phyloP scores from a whole-genome alignment of 1,139 yeast genomes.

The Blastobotrys ciferrii region DNA sequence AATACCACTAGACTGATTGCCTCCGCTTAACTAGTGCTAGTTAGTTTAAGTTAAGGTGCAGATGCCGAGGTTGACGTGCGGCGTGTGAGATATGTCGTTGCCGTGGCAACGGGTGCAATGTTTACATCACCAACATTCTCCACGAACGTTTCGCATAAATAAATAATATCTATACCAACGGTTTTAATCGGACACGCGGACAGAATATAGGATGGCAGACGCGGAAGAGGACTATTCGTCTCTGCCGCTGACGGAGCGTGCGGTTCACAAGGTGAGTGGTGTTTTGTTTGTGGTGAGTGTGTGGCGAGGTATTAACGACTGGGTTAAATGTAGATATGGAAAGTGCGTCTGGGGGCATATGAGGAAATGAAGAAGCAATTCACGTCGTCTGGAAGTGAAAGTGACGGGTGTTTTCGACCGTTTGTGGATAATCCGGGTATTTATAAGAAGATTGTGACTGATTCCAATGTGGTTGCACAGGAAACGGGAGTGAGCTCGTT shows the following conservation, averaged over 20 bases:
- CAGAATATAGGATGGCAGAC: slow-evolving; percentile 37
- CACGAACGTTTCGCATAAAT: background rate
- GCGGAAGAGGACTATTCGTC: slow-evolving; percentile 57
- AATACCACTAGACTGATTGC: no score
- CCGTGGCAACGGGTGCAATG: background rate
- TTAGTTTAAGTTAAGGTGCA: background rate
- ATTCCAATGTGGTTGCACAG: slow-evolving; percentile 88
- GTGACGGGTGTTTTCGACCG: slow-evolving; percentile 52
- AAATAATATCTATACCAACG: background rate
- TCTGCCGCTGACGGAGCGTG: slow-evolving; percentile 64
- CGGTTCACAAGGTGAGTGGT: slow-evolving; percentile 56
- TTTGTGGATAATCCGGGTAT: slow-evolving; percentile 51
- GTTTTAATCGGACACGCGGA: background rate
- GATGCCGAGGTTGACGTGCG: background rate
- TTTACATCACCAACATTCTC: slow-evolving; percentile 2
- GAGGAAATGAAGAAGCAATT: slow-evolving; percentile 60
- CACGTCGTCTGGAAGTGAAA: slow-evolving; percentile 52
- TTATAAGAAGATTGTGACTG: slow-evolving; percentile 61
- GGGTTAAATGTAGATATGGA: slow-evolving; percentile 57
- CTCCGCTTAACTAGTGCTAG: no score
- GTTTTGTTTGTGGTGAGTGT: no score
- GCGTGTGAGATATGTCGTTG: background rate
- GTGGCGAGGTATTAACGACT: background rate
- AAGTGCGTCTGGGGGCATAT: slow-evolving; percentile 79
- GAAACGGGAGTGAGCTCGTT: slow-evolving; percentile 71